Evolutionary conservation across 352 stramenopile genomes (phyloP).

Genomic region (Pythium monospermum): DNA sequence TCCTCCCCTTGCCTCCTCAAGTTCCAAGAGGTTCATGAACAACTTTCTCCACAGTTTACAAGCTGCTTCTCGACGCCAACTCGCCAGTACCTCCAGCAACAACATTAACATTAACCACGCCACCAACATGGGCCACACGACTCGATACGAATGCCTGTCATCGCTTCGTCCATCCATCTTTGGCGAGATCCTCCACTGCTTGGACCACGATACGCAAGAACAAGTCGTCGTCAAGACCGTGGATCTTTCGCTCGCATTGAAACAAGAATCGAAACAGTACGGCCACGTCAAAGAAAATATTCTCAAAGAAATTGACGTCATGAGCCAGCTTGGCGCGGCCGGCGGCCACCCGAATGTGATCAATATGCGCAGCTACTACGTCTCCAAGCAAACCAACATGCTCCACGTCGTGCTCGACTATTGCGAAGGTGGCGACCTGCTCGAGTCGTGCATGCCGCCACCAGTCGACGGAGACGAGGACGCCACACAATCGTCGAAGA

Average conservation of each 20-base stretch:
- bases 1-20: no score
- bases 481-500: not conserved
- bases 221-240: slow-evolving; percentile 71
- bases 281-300: slow-evolving; percentile 65
- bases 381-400: slow-evolving; percentile 35
- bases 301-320: slow-evolving; percentile 62
- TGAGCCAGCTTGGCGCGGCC: slow-evolving; percentile 38
- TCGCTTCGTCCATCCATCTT: slow-evolving; percentile 57
- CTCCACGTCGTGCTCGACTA: slow-evolving; percentile 78
- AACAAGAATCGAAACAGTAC: slow-evolving; percentile 43
- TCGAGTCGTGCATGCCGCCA: slow-evolving; percentile 44
- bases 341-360: slow-evolving; percentile 74
- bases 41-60: no score
- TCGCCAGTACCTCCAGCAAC: no score
- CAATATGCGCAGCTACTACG: slow-evolving; percentile 61
- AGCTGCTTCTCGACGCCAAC: no score
- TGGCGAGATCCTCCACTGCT: slow-evolving; percentile 62
- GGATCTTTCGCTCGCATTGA: slow-evolving; percentile 47
- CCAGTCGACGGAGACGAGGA: slow-evolving; percentile 3
- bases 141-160: slow-evolving; percentile 41
- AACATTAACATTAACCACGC: not conserved
- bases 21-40: no score
- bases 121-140: slow-evolving; percentile 14
- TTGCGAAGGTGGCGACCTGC: slow-evolving; percentile 65
- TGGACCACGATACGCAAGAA: slow-evolving; percentile 45